A percentile compares a stretch with the other conserved stretches of the same genome.
Conservation (phyloP, 1,284 basidiomycete species). For the Fomitopsis betulina region DNA sequence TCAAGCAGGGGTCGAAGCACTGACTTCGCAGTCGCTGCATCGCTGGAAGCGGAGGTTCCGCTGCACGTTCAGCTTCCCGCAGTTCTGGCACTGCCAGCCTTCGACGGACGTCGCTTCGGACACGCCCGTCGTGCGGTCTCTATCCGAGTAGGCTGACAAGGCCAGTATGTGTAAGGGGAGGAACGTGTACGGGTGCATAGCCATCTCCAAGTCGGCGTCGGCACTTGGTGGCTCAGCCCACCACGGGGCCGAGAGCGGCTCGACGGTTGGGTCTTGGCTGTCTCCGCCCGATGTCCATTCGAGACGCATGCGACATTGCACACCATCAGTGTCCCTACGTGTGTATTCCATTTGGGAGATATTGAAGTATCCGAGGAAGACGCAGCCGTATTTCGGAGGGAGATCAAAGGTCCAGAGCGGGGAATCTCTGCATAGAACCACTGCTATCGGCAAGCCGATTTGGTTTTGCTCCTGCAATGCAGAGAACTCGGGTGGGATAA, state of each 20-base stretch:
- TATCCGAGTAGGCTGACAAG: not conserved
- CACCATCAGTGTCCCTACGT: not conserved
- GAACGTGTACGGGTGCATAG: constrained; percentile 23
- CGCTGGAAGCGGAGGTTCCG: constrained; percentile 31
- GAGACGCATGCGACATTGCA: constrained; percentile 14
- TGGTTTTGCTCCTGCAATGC: constrained; percentile 7
- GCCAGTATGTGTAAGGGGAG: constrained; percentile 29
- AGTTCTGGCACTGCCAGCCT: constrained; percentile 35
- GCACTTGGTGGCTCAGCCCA: constrained; percentile 7
- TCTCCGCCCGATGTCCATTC: constrained; percentile 19
- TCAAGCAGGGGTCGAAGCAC: constrained; percentile 4
- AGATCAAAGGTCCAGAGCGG: constrained; percentile 10
- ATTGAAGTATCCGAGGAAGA: constrained; percentile 17
- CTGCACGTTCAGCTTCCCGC: constrained; percentile 37
- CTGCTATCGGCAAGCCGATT: constrained; percentile 8
- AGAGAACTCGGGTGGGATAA: constrained; percentile 13
- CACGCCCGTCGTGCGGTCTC: constrained; percentile 6
- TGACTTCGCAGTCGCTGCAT: constrained; percentile 31
- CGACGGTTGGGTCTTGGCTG: not conserved
- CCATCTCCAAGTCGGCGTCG: not conserved
- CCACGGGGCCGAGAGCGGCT: constrained; percentile 8
- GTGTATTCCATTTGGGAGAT: constrained; percentile 8
- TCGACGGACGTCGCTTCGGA: constrained; percentile 5
- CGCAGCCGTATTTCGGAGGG: constrained; percentile 13
- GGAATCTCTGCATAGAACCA: constrained; percentile 13